Base-by-base conservation (phyloP, 257 asterid species). In the Fraxinus americana region DNA sequence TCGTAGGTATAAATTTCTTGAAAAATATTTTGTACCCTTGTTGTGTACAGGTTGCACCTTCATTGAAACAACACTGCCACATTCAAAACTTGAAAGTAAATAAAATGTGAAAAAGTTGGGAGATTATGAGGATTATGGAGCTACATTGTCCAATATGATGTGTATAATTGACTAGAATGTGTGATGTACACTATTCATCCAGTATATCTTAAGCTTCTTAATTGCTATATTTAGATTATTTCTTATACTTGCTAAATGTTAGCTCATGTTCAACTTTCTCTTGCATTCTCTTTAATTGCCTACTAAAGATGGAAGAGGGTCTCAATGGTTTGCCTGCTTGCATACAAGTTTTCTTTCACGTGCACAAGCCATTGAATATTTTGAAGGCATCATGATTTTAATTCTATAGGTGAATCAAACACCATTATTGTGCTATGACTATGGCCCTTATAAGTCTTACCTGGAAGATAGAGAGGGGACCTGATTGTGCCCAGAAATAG, bases 371-470 rank as follows among this genome's bases (percentile, higher is more conserved):
- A 67, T 72, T 25, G 41, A 69, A 35, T 68, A 41, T 63, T 73
- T 65, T 38, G 78, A 67, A 63, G 32, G 4, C 59, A 23, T 65
- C 6, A 4, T 68, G 61, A 32, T 78, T 21, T 78, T 77, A 48
- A 59, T 83, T 82, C 41, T 89, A 80, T 88, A 95, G 99, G 99
- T 93, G 99, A 98, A 92, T 95, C 82, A 86, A 82, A 35, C 99
- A 95, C 81, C 99, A 95, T 82, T 95, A 95, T 69, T 93, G 86
- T 78, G 97, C 97, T 68, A 95, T 89, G 97, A 97, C 85, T 71
- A 95, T 95, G 99, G 97, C 98, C 80, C 93, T 93, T 77, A 90
- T 95, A 74, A 95, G 99, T 92, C 97, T 95, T 73, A 95, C 98
- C 61, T 95, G 99, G 99, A 98, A 92, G 85, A 87, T 93, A 80